These are phyloP conservation scores for Ceratobasidium sp. DNA, from an alignment of 1,284 basidiomycete genomes.

Conservation along the genomic window DNA sequence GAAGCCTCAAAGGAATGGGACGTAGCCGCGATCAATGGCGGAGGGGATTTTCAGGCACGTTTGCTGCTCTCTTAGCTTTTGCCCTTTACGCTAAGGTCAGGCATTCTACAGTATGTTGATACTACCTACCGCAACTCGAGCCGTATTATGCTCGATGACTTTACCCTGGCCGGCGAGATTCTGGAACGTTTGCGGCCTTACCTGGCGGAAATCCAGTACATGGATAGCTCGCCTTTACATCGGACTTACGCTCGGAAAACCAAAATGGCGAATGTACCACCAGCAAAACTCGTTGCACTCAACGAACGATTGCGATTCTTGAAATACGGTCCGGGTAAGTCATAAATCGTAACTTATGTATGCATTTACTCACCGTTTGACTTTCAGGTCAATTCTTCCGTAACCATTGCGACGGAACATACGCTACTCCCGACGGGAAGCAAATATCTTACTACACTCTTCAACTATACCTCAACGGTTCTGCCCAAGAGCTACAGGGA, in stretches of 20 bases:
- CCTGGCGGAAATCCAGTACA: constrained; percentile 36
- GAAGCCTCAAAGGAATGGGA: constrained; percentile 41
- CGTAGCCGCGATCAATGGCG: constrained; percentile 27
- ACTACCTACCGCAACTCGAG: constrained; percentile 44
- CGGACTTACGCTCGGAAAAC: neutral
- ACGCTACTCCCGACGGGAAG: constrained; percentile 45
- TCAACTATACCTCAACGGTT: constrained; percentile 47
- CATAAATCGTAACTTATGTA: neutral
- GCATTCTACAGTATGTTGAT: constrained; percentile 1
- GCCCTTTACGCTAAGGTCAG: neutral
- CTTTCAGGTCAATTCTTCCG: constrained; percentile 45
- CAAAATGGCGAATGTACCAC: neutral
- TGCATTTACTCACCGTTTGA: constrained; percentile 24
- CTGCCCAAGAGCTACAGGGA: constrained; percentile 27
- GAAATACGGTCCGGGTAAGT: constrained; percentile 45
- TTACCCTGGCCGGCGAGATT: constrained; percentile 34
- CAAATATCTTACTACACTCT: constrained; percentile 45
- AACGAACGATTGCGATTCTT: constrained; percentile 47
- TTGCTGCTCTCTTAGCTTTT: neutral
- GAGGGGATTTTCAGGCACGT: constrained; percentile 3
- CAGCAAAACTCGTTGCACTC: constrained; percentile 29
- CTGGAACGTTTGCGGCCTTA: constrained; percentile 36
- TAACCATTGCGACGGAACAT: constrained; percentile 44
- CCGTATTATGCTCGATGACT: constrained; percentile 42
- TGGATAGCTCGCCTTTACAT: constrained; percentile 13